Evolutionary conservation across 2,329 filamentous ascomycete genomes (phyloP).

Genomic region (Geosmithia morbida): DNA sequence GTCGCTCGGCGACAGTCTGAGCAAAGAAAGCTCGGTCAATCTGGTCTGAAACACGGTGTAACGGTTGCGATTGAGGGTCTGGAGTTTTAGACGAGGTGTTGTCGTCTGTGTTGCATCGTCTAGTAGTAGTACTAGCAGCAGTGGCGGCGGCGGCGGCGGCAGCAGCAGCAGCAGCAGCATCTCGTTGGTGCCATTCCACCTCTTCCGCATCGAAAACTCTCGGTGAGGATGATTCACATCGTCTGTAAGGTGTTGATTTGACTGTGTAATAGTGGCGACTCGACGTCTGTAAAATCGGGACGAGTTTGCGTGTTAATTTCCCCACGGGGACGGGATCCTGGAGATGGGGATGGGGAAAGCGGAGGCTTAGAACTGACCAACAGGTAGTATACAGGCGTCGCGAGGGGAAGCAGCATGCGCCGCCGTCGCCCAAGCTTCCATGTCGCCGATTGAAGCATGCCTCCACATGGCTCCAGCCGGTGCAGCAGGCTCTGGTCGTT

Average conservation of each 20-base stretch:
- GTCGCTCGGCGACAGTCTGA: neutral
- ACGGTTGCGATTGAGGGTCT: neutral
- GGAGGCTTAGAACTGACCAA: neutral
- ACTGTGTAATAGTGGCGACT: neutral
- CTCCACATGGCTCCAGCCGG: conserved; percentile 2
- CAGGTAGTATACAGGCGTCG: neutral
- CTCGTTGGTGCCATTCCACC: neutral
- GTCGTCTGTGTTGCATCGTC: neutral
- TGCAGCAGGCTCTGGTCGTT: neutral
- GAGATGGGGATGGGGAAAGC: neutral
- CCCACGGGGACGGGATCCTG: neutral
- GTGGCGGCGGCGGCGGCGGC: no score
- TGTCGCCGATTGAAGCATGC: conserved; percentile 3
- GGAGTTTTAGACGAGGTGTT: neutral
- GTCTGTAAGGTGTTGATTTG: neutral
- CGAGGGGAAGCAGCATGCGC: conserved; percentile 3
- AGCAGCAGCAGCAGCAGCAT: neutral
- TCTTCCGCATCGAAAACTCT: neutral
- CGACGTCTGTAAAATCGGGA: neutral
- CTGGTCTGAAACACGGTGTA: neutral
- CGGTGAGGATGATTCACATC: neutral
- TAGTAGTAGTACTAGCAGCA: neutral
- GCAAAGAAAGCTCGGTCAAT: neutral
- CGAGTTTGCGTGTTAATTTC: neutral
- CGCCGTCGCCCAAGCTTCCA: conserved; percentile 3